These are phyloP conservation scores for Rhizopus arrhizus DNA, from an alignment of 371 early-diverging fungal species.

Conservation along the genomic window DNA sequence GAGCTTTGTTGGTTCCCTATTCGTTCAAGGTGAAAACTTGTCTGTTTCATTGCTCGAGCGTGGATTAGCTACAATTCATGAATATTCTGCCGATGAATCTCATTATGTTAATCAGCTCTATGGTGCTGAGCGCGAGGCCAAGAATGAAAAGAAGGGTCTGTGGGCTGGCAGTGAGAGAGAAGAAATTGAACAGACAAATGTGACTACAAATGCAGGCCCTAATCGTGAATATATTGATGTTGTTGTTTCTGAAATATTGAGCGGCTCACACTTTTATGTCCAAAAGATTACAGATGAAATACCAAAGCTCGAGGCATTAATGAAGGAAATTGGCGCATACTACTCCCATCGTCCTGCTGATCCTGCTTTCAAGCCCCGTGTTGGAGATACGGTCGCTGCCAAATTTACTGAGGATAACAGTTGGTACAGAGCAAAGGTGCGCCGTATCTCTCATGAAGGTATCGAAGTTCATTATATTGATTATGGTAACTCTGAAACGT, in stretches of 20 bases:
- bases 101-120: constrained; percentile 69
- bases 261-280: constrained; percentile 72
- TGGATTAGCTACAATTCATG: constrained; percentile 84
- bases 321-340: constrained; percentile 76
- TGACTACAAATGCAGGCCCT: constrained; percentile 39
- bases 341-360: constrained; percentile 55
- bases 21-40: constrained; percentile 69
- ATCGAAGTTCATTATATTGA: constrained; percentile 85
- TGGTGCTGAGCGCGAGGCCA: constrained; percentile 80
- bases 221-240: constrained; percentile 79
- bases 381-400: constrained; percentile 76
- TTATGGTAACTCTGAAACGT: constrained; percentile 85
- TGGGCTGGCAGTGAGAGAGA: constrained; percentile 47
- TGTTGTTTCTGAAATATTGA: constrained; percentile 82
- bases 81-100: constrained; percentile 83
- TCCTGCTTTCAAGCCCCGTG: constrained; percentile 60
- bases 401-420: constrained; percentile 85
- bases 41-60: constrained; percentile 69
- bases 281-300: constrained; percentile 79
- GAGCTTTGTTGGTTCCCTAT: constrained; percentile 85
- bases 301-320: constrained; percentile 75
- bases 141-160: constrained; percentile 63
- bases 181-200: constrained; percentile 35
- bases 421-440: constrained; percentile 91
- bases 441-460: constrained; percentile 63